Evolutionary conservation across 495 filamentous ascomycete genomes (phyloP).

Genomic region (Penicillium taxi): DNA sequence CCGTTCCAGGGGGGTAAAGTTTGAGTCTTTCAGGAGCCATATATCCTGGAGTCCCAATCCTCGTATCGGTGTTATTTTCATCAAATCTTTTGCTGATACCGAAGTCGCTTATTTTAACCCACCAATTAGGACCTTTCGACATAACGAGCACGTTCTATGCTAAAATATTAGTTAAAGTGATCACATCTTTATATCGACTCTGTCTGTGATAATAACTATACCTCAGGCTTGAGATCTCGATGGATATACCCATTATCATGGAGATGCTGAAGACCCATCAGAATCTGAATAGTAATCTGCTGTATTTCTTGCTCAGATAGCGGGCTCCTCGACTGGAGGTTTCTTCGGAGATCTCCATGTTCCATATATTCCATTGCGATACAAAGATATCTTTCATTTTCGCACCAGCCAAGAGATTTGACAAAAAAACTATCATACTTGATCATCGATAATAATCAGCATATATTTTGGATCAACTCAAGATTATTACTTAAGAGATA

Average conservation of each 20-base stretch:
- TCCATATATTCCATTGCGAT: constrained; percentile 33
- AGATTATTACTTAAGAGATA: no score
- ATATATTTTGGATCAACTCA: no score
- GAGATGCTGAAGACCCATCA: constrained; percentile 36
- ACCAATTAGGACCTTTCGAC: constrained; percentile 16
- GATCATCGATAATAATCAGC: no score
- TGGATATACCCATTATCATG: constrained; percentile 40
- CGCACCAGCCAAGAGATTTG: constrained; percentile 28
- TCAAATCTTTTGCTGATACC: constrained; percentile 16
- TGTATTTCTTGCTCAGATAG: constrained; percentile 30
- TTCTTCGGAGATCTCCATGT: constrained; percentile 13
- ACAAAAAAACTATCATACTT: constrained; percentile 20
- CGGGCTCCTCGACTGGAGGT: constrained; percentile 9
- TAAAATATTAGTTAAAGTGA: neutral
- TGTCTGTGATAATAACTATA: no score
- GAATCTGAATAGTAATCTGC: constrained; percentile 31
- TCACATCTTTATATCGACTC: no score
- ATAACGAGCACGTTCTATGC: constrained; percentile 10
- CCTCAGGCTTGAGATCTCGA: constrained; percentile 44
- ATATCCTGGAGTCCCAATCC: no score
- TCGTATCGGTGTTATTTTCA: no score
- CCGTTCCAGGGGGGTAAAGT: no score
- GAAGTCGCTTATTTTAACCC: constrained; percentile 26
- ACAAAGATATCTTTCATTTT: constrained; percentile 18
- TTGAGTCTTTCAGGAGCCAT: no score